A percentile compares a stretch with the other conserved stretches of the same genome.
Conservation (phyloP, 2,329 filamentous ascomycete genomes). For the Pseudocercospora eumusae region DNA sequence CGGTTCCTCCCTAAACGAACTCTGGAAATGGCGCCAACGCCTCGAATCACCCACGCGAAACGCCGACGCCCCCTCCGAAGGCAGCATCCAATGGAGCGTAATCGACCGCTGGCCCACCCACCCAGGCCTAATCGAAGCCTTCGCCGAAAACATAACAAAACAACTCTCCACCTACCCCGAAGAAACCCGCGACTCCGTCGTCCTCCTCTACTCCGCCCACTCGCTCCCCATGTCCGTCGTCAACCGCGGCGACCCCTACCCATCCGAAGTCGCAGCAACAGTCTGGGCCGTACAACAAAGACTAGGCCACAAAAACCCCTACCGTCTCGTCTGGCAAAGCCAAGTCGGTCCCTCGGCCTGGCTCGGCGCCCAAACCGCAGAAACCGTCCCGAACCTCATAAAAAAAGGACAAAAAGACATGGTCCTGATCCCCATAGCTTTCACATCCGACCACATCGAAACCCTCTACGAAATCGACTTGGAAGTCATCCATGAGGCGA, state of each 20-base stretch:
- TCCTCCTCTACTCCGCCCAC: slow-evolving; percentile 87
- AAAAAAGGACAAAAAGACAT: slow-evolving; percentile 89
- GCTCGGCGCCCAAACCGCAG: slow-evolving; percentile 90
- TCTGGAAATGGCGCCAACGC: slow-evolving; percentile 94
- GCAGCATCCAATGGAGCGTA: slow-evolving; percentile 89
- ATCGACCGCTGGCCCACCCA: slow-evolving; percentile 98
- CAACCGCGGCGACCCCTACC: slow-evolving; percentile 93
- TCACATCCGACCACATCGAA: slow-evolving; percentile 99
- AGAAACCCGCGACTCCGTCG: slow-evolving; percentile 74
- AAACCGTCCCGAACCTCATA: slow-evolving; percentile 85
- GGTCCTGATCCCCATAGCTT: slow-evolving; percentile 89
- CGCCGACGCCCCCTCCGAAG: slow-evolving; percentile 57
- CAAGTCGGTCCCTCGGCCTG: slow-evolving; percentile 95
- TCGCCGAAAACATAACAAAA: slow-evolving; percentile 87
- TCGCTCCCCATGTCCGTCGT: slow-evolving; percentile 96
- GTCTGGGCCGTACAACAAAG: slow-evolving; percentile 96
- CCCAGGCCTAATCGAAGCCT: slow-evolving; percentile 82
- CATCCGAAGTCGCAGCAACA: slow-evolving; percentile 91
- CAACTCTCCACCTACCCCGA: slow-evolving; percentile 81
- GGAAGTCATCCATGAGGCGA: slow-evolving; percentile 89
- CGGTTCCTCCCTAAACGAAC: slow-evolving; percentile 90
- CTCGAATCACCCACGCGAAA: slow-evolving; percentile 59
- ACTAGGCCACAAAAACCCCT: slow-evolving; percentile 83
- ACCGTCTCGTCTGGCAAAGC: slow-evolving; percentile 95
- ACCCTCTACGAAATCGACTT: slow-evolving; percentile 91